These are phyloP conservation scores for Hypholoma sublateritium DNA, from an alignment of 768 basidiomycete species.

Conservation along the genomic window DNA sequence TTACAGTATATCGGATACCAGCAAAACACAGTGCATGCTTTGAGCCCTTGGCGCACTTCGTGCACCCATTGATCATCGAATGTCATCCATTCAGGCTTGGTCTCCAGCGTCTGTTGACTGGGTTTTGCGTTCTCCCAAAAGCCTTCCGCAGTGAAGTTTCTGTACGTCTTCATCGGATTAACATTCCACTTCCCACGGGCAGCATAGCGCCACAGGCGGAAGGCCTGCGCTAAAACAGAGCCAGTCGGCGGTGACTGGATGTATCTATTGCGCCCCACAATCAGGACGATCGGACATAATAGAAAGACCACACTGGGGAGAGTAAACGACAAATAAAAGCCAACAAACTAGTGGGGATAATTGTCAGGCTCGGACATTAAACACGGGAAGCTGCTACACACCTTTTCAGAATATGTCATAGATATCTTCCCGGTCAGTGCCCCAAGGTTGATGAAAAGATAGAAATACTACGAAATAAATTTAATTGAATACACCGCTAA, in stretches of 20 bases:
- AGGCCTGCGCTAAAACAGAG: slow-evolving; percentile 52
- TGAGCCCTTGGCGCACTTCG: slow-evolving; percentile 69
- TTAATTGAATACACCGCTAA: slow-evolving; percentile 14
- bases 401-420: slow-evolving; percentile 72
- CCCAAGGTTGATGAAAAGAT: slow-evolving; percentile 74
- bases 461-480: slow-evolving; percentile 48
- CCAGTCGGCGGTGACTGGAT: slow-evolving; percentile 58
- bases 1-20: slow-evolving; percentile 74
- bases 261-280: slow-evolving; percentile 54
- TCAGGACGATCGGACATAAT: slow-evolving; percentile 62
- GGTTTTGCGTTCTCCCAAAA: slow-evolving; percentile 80
- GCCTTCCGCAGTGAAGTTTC: slow-evolving; percentile 50
- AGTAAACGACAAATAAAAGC: slow-evolving; percentile 65
- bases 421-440: slow-evolving; percentile 65
- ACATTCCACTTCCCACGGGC: slow-evolving; percentile 50
- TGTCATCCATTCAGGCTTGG: slow-evolving; percentile 65
- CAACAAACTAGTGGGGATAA: slow-evolving; percentile 44
- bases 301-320: slow-evolving; percentile 63
- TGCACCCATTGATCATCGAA: slow-evolving; percentile 82
- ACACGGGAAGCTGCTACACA: slow-evolving; percentile 24
- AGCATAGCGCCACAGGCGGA: slow-evolving; percentile 49
- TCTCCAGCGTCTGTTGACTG: slow-evolving; percentile 40
- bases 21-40: slow-evolving; percentile 62
- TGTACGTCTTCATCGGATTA: slow-evolving; percentile 50
- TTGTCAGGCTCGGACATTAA: neutral